A percentile compares a stretch with the other conserved stretches of the same genome.
Conservation (phyloP, 75 land plant species). For the Chamaecyparis obtusa region DNA sequence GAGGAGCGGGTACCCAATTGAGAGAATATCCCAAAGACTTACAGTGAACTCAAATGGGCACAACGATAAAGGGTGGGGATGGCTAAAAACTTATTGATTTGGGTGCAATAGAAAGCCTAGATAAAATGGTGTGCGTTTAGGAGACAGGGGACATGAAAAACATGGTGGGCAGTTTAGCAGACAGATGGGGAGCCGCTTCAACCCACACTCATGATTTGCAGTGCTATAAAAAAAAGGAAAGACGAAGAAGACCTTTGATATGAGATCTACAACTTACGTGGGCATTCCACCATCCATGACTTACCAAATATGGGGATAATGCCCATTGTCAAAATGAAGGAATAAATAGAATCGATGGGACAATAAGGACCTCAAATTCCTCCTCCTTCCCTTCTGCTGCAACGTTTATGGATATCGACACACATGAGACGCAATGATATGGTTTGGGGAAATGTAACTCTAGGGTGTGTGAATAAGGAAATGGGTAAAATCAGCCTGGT, state of each 20-base stretch:
- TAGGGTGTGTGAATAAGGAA: neutral
- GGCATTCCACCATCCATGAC: neutral
- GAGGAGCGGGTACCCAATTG: neutral
- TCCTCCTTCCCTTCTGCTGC: neutral
- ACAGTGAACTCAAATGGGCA: neutral
- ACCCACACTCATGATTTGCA: neutral
- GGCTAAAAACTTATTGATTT: neutral
- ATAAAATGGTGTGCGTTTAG: neutral
- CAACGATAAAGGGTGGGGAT: neutral
- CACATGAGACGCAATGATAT: neutral
- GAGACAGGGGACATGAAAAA: conserved; percentile 3
- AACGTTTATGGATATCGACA: neutral
- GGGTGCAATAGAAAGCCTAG: neutral
- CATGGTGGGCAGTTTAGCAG: conserved; percentile 8
- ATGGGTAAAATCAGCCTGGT: neutral
- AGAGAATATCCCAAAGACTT: neutral
- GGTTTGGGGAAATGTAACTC: neutral
- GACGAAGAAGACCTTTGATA: conserved; percentile 3
- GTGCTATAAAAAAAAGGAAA: neutral
- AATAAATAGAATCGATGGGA: neutral
- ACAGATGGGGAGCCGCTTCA: neutral
- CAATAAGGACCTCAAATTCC: neutral
- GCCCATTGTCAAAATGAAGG: neutral
- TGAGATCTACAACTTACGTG: neutral
- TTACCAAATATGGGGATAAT: neutral